Evolutionary conservation across 2,329 filamentous ascomycete species (phyloP).

Genomic region (Ambrosiella xylebori): DNA sequence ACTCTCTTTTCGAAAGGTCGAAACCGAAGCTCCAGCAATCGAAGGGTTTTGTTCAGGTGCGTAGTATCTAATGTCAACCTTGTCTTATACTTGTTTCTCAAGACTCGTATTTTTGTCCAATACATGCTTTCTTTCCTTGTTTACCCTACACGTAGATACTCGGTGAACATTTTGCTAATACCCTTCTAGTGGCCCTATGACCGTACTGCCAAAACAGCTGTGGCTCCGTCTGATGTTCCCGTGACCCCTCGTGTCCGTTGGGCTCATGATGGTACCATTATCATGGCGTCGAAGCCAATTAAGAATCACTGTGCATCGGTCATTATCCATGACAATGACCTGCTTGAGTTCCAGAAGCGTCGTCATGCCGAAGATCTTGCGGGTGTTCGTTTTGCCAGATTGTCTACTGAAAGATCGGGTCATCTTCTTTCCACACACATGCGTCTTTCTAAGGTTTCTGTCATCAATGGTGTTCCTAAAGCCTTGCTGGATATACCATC

Average conservation of each 20-base stretch:
- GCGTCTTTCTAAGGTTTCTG: constrained; percentile 33
- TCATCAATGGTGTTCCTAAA: constrained; percentile 41
- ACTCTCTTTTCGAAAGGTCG: constrained; percentile 69
- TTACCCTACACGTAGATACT: not conserved
- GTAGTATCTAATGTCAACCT: constrained; percentile 28
- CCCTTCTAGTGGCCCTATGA: constrained; percentile 66
- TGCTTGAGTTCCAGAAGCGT: constrained; percentile 32
- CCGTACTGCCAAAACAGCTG: constrained; percentile 53
- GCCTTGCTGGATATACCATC: constrained; percentile 28
- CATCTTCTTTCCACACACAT: constrained; percentile 39
- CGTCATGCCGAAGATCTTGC: constrained; percentile 45
- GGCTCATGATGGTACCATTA: constrained; percentile 55
- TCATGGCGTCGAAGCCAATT: constrained; percentile 31
- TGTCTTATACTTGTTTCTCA: not conserved
- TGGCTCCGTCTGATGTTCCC: constrained; percentile 7
- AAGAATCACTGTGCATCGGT: not conserved
- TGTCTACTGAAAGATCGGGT: constrained; percentile 40
- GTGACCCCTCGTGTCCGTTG: constrained; percentile 51
- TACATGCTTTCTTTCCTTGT: not conserved
- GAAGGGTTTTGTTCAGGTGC: constrained; percentile 74
- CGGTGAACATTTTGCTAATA: constrained; percentile 17
- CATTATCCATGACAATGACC: constrained; percentile 1
- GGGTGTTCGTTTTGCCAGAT: constrained; percentile 47
- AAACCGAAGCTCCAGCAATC: constrained; percentile 35
- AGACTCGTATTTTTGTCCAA: not conserved